Evolutionary conservation across 2,329 filamentous ascomycete genomes (phyloP), one percentile per base, ranked within the genome.

Genomic region (Penicillium sp.): DNA sequence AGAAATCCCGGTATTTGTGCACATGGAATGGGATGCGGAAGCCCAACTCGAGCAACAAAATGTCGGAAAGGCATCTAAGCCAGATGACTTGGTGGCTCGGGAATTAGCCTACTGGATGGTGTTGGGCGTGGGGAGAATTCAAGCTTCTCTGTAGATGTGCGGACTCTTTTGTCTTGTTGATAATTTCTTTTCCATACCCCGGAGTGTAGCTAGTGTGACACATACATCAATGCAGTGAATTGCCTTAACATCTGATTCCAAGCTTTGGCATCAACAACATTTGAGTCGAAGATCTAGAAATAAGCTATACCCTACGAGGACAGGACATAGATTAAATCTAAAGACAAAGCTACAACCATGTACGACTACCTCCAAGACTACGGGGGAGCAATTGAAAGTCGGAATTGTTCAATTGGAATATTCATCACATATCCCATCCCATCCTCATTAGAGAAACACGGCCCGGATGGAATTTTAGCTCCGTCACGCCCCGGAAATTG

Each of bases 71-170:
- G 65, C 74, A 2, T 82, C 81, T 61, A 85, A 81, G 70, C 84
- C 83, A 42, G 83, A 78, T 44, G 82, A 78, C 36, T 86, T 81
- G 70, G 89, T 93, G 73, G 93, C 86, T 77, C 84, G 88, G 66
- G 94, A 97, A 69, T 76, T 97, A 72, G 91, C 91, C 50, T 97
- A 96, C 74, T 99, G 94, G 94, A 91, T 89, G 75, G 91, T 95
- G 18, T 78, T 97, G 33, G 93, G 93, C 3, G 83, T 95, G 52
- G 94, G 94, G 9, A 85, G 85, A 65, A 94, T 97, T n/a, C 57
- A 61, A 45, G 33, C 57, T 36, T 54, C 53, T 18, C 52, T 60
- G 52, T 64, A 61, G 48, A 49, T 54, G 41, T 36, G 41, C n/a
- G 38, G 6, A 28, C 23, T 43, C 52, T 50, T 46, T 50, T 46